These are phyloP conservation scores for Zygosaccharomyces pseudobailii DNA, from an alignment of 1,139 yeast genomes.

Conservation along the genomic window DNA sequence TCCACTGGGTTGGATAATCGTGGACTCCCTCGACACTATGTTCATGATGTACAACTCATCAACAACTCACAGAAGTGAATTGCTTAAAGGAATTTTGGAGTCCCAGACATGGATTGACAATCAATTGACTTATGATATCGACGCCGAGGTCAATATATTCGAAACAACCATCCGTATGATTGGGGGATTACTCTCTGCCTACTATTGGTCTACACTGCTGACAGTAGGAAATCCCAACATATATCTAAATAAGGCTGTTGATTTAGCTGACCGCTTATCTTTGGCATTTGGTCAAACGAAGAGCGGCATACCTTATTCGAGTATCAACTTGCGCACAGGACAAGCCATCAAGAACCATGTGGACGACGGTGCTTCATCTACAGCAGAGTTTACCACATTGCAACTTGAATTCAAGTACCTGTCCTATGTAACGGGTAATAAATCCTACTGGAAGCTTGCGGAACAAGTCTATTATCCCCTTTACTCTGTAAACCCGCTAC, in stretches of 20 bases:
- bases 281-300: constrained; percentile 58
- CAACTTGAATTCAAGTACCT: constrained; percentile 87
- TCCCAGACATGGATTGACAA: constrained; percentile 74
- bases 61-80: constrained; percentile 60
- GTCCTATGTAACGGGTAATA: constrained; percentile 74
- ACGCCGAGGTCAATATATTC: constrained; percentile 70
- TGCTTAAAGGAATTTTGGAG: constrained; percentile 54
- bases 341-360: constrained; percentile 57
- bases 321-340: constrained; percentile 66
- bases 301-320: constrained; percentile 71
- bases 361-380: constrained; percentile 70
- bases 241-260: constrained; percentile 74
- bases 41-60: constrained; percentile 72
- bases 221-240: constrained; percentile 39
- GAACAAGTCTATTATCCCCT: constrained; percentile 68
- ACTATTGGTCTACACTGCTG: constrained; percentile 58
- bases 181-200: constrained; percentile 85
- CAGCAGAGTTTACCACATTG: constrained; percentile 86
- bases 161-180: constrained; percentile 93
- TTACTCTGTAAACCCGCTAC: constrained; percentile 37
- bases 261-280: constrained; percentile 54
- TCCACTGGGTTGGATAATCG: constrained; percentile 94
- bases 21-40: constrained; percentile 83
- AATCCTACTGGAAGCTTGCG: constrained; percentile 69
- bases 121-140: constrained; percentile 55